These are phyloP conservation scores for Solidago caesia DNA, from an alignment of 129 eudicot species.

Conservation along the genomic window DNA sequence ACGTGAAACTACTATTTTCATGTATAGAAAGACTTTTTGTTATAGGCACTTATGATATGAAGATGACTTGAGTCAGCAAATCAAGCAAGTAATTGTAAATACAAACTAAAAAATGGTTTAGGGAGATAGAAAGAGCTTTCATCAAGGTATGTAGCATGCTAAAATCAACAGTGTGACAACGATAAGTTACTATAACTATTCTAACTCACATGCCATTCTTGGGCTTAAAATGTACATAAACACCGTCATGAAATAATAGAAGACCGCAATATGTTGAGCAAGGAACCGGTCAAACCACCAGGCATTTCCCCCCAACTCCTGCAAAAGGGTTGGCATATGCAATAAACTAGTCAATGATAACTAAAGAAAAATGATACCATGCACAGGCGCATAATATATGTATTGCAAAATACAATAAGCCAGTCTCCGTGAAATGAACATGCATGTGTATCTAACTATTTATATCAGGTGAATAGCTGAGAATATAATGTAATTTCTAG, in stretches of 20 bases:
- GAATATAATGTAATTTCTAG: not conserved
- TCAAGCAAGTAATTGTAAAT: slow-evolving; percentile 15
- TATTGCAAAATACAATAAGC: slow-evolving; percentile 3
- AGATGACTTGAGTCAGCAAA: not conserved
- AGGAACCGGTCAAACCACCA: slow-evolving; percentile 98
- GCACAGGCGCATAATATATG: not conserved
- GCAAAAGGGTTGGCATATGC: slow-evolving; percentile 27
- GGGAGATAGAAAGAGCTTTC: not conserved
- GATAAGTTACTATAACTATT: not conserved
- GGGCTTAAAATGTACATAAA: slow-evolving; percentile 85
- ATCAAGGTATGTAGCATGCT: slow-evolving; percentile 7
- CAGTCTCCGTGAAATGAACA: not conserved
- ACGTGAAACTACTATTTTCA: not conserved
- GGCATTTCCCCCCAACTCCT: slow-evolving; percentile 98
- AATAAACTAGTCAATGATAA: not conserved
- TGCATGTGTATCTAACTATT: not conserved
- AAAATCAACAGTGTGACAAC: slow-evolving; percentile 1
- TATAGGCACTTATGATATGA: not conserved
- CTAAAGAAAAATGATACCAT: not conserved
- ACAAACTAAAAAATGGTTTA: not conserved
- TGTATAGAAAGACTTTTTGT: not conserved
- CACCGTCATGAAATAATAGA: slow-evolving; percentile 88
- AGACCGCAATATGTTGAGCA: slow-evolving; percentile 82
- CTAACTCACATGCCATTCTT: slow-evolving; percentile 95
- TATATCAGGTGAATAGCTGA: slow-evolving; percentile 1